These are phyloP conservation scores for Neofusicoccum umdonicola DNA, from an alignment of 2,329 filamentous ascomycete genomes.

Conservation along the genomic window DNA sequence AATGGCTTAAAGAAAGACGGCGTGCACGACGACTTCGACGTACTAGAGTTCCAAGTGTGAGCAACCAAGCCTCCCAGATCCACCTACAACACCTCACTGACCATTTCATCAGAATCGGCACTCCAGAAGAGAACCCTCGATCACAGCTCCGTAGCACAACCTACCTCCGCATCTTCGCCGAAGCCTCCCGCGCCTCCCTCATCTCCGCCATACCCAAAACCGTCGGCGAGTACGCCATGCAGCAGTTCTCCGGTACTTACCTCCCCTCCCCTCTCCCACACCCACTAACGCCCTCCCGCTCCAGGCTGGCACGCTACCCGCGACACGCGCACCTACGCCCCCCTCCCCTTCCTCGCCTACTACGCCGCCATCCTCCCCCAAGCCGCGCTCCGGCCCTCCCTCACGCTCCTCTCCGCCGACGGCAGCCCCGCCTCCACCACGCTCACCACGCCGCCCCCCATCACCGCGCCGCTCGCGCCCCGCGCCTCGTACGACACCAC, in stretches of 20 bases:
- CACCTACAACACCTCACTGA: neutral
- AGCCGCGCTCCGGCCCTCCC: neutral
- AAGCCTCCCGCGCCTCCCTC: conserved; percentile 23
- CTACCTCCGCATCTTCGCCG: conserved; percentile 33
- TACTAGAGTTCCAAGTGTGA: conserved; percentile 16
- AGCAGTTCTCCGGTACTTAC: neutral
- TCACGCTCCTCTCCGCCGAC: conserved; percentile 24
- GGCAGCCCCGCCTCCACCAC: conserved; percentile 19
- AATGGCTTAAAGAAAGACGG: neutral
- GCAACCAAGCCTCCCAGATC: neutral
- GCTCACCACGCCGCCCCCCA: neutral
- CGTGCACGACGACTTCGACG: neutral
- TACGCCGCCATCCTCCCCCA: conserved; percentile 23
- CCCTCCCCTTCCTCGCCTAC: conserved; percentile 31
- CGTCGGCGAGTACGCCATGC: neutral
- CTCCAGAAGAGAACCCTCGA: conserved; percentile 28
- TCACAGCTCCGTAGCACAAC: conserved; percentile 32
- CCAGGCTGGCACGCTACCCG: conserved; percentile 26
- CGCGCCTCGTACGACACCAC: conserved; percentile 29
- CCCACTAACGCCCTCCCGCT: neutral
- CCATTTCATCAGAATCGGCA: neutral
- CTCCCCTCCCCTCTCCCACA: neutral
- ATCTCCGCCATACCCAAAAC: conserved; percentile 21
- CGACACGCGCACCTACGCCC: conserved; percentile 31
- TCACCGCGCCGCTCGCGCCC: conserved; percentile 20